Evolutionary conservation across 768 basidiomycete genomes (phyloP).

Genomic region (Cytidiella melzeri): DNA sequence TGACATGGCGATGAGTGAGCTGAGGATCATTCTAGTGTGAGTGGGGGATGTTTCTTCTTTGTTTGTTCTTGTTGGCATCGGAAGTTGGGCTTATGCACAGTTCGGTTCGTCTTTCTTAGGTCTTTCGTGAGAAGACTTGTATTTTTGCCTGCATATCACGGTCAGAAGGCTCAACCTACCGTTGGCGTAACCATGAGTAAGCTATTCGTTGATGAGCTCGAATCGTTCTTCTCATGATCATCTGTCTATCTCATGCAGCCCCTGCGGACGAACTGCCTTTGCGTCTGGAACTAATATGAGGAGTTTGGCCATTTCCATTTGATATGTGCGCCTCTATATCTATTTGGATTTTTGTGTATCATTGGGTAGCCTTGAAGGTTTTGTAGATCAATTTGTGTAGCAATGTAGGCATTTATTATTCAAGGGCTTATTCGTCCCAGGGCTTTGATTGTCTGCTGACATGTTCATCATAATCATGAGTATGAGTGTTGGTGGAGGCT

Average conservation of each 20-base stretch:
- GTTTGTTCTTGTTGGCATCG: no score
- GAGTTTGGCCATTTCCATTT: neutral
- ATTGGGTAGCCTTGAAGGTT: neutral
- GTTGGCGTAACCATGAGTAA: neutral
- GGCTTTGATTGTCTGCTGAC: no score
- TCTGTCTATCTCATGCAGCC: no score
- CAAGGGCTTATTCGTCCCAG: no score
- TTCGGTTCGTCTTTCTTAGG: neutral
- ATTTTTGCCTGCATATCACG: neutral
- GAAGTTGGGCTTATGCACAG: no score
- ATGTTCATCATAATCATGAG: no score
- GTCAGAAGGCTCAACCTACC: neutral
- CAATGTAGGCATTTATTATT: neutral
- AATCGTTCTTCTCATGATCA: no score
- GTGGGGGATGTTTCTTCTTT: neutral
- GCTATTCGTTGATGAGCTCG: no score
- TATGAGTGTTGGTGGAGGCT: no score
- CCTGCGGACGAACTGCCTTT: neutral
- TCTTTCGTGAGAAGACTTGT: neutral
- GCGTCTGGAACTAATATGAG: neutral
- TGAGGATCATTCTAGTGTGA: neutral
- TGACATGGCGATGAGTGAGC: neutral
- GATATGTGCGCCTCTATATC: no score
- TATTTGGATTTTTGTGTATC: neutral
- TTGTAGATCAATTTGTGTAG: neutral